Evolutionary conservation across 805 yeast species (phyloP), one percentile per base, ranked within the genome.

Genomic region (Candida loeiensis): DNA sequence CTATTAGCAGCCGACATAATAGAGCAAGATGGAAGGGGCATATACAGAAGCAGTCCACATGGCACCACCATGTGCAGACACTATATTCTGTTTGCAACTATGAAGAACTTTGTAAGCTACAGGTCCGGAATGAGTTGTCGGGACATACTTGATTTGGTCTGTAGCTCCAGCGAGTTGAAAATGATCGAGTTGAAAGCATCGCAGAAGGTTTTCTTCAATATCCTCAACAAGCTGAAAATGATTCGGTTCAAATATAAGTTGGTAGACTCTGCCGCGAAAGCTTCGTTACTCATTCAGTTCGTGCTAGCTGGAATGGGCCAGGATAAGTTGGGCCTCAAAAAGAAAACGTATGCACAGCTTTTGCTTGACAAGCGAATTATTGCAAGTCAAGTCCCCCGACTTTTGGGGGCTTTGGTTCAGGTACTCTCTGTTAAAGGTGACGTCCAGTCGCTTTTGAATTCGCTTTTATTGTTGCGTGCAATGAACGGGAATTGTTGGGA

Each of bases 401-500:
- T 78, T 3, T 30, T 70, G 2, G 64, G 64, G 39, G 72, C 77
- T 20, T 57, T 73, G 46, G 50, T 69, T 21, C 81, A 76, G 28
- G 59, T 70, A 13, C 70, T 64, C 40, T 47, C 61, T 15, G 66
- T 56, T 11, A 69, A 61, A 38, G 54, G 58, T 18, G 80, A 76
- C 49, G 67, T 69, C 0, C 46, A 49, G 1, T 72, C 81, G 0
- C 52, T 74, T 32, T 46, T 56, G 16, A 65, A 59, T 31, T 46
- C 72, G 2, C 47, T 76, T 5, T 56, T 54, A 34, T 43, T 78
- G 6, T 46, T 54, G 2, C 54, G 79, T 40, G 67, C 73, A 29
- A 41, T 74, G 1, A 53, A 51, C 33, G 74, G 76, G 0, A 63
- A 59, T 42, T 64, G 77, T 12, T 77, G 83, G 83, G 80, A 75